Evolutionary conservation across 352 stramenopile species (phyloP).

Genomic region (Globisporangium spinosum): DNA sequence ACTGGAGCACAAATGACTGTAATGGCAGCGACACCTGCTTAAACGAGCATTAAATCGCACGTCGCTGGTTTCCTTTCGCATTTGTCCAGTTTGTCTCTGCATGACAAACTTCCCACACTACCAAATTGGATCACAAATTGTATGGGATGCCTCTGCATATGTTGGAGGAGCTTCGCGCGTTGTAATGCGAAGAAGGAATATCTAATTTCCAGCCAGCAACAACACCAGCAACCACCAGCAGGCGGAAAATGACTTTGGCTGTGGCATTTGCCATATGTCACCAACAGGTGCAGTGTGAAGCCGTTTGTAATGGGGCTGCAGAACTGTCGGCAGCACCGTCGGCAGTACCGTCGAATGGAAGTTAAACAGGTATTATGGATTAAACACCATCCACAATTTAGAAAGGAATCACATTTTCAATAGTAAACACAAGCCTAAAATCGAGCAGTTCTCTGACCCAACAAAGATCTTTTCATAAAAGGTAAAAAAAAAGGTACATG

Average conservation of each 20-base stretch:
- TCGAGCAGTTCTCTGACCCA: not conserved
- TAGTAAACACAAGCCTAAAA: not conserved
- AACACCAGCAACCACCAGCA: not conserved
- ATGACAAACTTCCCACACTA: not conserved
- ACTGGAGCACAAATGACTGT: not conserved
- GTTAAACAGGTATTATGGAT: not conserved
- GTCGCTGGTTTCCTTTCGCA: not conserved
- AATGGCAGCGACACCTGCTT: not conserved
- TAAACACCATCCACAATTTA: not conserved
- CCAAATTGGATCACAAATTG: too few relatives aligned
- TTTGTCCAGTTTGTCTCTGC: not conserved
- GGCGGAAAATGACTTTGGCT: not conserved
- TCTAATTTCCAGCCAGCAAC: not conserved
- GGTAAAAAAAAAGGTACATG: too few relatives aligned
- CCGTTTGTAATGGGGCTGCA: slow-evolving; percentile 2
- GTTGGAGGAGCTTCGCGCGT: not conserved
- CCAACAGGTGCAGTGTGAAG: slow-evolving; percentile 5
- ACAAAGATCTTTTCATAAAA: too few relatives aligned
- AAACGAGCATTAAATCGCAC: not conserved
- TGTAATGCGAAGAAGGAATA: not conserved
- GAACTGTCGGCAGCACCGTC: not conserved
- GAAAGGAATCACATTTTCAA: not conserved
- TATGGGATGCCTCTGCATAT: not conserved
- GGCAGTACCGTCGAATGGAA: not conserved
- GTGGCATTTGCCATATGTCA: not conserved